These are phyloP conservation scores for Ilex asprella DNA, from an alignment of 257 asterid genomes.

Conservation along the genomic window DNA sequence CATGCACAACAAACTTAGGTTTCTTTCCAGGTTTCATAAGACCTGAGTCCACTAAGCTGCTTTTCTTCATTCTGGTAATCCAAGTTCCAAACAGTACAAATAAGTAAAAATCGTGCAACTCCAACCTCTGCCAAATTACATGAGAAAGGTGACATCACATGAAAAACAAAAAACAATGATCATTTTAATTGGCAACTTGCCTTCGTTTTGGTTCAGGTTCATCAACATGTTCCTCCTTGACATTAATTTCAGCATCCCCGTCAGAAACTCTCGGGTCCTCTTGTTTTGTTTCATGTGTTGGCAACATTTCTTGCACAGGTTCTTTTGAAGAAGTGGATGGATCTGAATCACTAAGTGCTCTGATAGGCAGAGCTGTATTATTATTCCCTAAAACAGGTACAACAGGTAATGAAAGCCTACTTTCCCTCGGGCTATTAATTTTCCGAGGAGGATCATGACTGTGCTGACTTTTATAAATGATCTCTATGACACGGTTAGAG, in stretches of 20 bases:
- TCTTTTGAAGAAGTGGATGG: conserved; percentile 43
- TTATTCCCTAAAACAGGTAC: conserved; percentile 29
- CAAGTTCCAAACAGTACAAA: conserved; percentile 5
- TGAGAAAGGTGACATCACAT: not conserved
- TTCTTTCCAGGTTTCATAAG: conserved; percentile 60
- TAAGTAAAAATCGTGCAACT: not conserved
- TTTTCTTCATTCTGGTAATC: conserved; percentile 56
- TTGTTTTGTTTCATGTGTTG: conserved; percentile 29
- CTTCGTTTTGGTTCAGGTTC: conserved; percentile 54
- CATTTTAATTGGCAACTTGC: conserved; percentile 23
- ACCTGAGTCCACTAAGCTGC: conserved; percentile 34
- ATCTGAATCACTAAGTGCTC: conserved; percentile 24
- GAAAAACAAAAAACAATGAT: too few relatives aligned
- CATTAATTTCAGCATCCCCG: conserved; percentile 42
- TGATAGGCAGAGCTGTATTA: conserved; percentile 20
- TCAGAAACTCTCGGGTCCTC: conserved; percentile 55
- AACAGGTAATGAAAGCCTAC: conserved; percentile 30
- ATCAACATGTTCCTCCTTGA: conserved; percentile 39
- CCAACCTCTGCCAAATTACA: not conserved
- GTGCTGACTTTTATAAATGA: conserved; percentile 71
- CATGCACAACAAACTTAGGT: conserved; percentile 75
- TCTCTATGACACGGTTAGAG: conserved; percentile 50
- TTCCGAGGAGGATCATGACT: conserved; percentile 82
- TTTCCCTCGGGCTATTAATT: conserved; percentile 44
- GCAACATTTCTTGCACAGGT: conserved; percentile 23